Evolutionary conservation across 2,329 filamentous ascomycete genomes (phyloP).

Genomic region (Stagonosporopsis cucurbitacearum): DNA sequence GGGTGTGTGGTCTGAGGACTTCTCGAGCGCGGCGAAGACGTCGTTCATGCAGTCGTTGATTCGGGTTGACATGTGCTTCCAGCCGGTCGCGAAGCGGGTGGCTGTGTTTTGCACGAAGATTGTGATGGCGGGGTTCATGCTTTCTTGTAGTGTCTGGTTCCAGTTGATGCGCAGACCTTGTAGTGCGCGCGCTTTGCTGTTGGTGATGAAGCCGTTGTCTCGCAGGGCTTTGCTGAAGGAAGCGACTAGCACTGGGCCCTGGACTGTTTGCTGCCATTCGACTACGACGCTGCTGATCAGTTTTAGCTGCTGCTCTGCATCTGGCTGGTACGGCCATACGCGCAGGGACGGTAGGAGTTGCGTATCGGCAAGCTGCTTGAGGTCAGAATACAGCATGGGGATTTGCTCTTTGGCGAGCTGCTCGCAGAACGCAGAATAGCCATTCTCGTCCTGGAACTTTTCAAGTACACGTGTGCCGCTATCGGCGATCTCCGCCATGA

Average conservation of each 20-base stretch:
- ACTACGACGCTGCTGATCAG: neutral
- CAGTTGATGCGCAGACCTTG: conserved; percentile 9
- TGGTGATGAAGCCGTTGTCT: conserved; percentile 10
- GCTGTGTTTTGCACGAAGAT: neutral
- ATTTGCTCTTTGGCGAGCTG: conserved; percentile 7
- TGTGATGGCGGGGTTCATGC: conserved; percentile 2
- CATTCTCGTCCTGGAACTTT: conserved; percentile 6
- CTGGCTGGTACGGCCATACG: conserved; percentile 9
- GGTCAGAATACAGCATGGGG: conserved; percentile 1
- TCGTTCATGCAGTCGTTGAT: conserved; percentile 14
- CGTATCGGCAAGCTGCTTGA: conserved; percentile 5
- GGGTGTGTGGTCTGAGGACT: conserved; percentile 5
- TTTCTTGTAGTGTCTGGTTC: conserved; percentile 10
- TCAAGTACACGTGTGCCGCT: conserved; percentile 9
- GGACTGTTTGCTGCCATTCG: conserved; percentile 7
- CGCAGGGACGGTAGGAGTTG: conserved; percentile 6
- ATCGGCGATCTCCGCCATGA: conserved; percentile 14
- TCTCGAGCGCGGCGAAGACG: conserved; percentile 7
- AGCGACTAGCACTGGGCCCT: conserved; percentile 6
- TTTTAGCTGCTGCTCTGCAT: conserved; percentile 7
- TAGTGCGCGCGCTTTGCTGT: conserved; percentile 8
- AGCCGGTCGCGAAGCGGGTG: neutral
- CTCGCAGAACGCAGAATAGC: conserved; percentile 13
- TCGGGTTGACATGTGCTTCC: conserved; percentile 9
- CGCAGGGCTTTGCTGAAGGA: conserved; percentile 15